phyloP scores from a whole-genome alignment of 495 filamentous ascomycete genomes.

The Aspergillus hancockii region DNA sequence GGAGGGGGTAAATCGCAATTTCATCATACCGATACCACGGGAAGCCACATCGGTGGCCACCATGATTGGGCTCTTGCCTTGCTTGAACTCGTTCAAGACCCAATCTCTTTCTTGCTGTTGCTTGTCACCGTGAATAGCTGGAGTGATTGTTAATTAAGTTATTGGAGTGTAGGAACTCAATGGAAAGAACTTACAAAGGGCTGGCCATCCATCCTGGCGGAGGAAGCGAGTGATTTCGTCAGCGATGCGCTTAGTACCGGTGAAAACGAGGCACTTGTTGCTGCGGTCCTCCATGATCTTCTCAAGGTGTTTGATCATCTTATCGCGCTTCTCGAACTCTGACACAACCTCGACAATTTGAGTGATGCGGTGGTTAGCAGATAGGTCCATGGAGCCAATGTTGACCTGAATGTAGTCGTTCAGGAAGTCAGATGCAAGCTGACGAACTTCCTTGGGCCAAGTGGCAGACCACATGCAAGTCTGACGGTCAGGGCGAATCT shows the following conservation, averaged over 20 bases:
- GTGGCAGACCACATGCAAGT: constrained; percentile 99
- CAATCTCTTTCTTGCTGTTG: constrained; percentile 99
- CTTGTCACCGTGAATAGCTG: constrained; percentile 98
- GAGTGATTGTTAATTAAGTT: constrained; percentile 57
- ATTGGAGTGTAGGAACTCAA: constrained; percentile 60
- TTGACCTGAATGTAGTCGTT: constrained; percentile 98
- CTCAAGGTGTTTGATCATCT: constrained; percentile 96
- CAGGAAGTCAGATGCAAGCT: constrained; percentile 91
- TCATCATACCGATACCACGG: constrained; percentile 98
- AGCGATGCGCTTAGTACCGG: constrained; percentile 96
- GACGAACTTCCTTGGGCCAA: constrained; percentile 98
- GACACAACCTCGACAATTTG: constrained; percentile 95
- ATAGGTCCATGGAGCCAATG: constrained; percentile 94
- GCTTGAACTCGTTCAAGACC: constrained; percentile 99
- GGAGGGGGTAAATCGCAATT: constrained; percentile 51
- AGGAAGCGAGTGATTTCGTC: constrained; percentile 99
- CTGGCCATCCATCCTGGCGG: constrained; percentile 98
- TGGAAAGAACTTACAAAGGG: constrained; percentile 73
- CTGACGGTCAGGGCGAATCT: constrained; percentile 98
- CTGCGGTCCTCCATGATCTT: constrained; percentile 95
- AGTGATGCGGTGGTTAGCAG: constrained; percentile 97
- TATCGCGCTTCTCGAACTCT: constrained; percentile 96
- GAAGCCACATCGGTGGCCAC: constrained; percentile 97
- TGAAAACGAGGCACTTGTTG: constrained; percentile 95
- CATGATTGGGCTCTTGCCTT: constrained; percentile 83